These are phyloP conservation scores for Coprinellus aureogranulatus DNA, from an alignment of 768 basidiomycete species.

Conservation along the genomic window DNA sequence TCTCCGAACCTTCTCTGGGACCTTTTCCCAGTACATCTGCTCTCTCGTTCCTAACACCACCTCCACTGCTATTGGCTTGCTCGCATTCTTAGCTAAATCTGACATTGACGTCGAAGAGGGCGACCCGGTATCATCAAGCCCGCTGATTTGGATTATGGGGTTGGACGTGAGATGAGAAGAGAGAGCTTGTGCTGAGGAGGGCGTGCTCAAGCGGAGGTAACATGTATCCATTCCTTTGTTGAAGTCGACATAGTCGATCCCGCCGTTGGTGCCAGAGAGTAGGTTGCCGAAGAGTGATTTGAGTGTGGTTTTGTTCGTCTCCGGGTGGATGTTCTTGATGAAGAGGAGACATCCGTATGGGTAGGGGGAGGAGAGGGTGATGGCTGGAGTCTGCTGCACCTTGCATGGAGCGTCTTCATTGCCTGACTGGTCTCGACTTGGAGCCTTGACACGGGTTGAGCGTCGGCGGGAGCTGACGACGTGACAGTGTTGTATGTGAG, in stretches of 20 bases:
- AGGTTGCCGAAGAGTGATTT: constrained; percentile 53
- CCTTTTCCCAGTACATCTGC: constrained; percentile 75
- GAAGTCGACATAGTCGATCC: constrained; percentile 78
- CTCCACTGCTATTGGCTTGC: constrained; percentile 47
- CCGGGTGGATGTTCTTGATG: constrained; percentile 64
- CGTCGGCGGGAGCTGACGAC: not conserved
- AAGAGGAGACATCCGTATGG: constrained; percentile 70
- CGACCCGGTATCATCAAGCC: constrained; percentile 55
- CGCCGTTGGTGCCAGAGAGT: constrained; percentile 27
- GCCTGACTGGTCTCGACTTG: not conserved
- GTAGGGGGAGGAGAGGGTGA: constrained; percentile 39
- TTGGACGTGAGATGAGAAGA: constrained; percentile 41
- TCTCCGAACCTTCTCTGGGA: constrained; percentile 67
- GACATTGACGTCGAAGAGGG: constrained; percentile 7
- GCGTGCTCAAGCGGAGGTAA: constrained; percentile 62
- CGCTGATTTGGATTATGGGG: constrained; percentile 41
- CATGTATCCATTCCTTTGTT: constrained; percentile 76
- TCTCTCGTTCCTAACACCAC: constrained; percentile 62
- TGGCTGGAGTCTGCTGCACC: not conserved
- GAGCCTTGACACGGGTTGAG: not conserved
- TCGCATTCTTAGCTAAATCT: too few relatives aligned
- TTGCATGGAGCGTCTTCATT: not conserved
- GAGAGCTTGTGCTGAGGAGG: constrained; percentile 44
- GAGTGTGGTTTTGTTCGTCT: constrained; percentile 81
- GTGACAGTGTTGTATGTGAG: not conserved